Base-by-base conservation (phyloP, 108 stramenopile species). In the Cyclostephanos tholiformis region DNA sequence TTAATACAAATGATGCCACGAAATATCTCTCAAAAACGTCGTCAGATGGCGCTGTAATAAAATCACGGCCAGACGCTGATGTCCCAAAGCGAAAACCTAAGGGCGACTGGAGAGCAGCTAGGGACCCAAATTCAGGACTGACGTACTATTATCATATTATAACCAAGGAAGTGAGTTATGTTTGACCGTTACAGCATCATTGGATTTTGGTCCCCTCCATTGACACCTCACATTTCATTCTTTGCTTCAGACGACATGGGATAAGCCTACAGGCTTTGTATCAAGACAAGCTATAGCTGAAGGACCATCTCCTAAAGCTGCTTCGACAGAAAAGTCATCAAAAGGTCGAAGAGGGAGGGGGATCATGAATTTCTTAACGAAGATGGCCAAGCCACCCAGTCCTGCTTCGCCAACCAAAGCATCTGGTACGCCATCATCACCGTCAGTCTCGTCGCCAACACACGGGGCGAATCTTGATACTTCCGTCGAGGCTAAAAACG, bases 121-220 rank as follows among this genome's bases (percentile, higher is more conserved):
- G 62, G 4, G 89, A 91, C 65, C 76, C 74, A 11, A 82, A 71
- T 16, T 80, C 87, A 30, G 92, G 90, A 8, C 52, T 83, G 12
- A 85, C 79, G 0, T 93, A 93, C 64, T 93, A 88, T 72, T 93
- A 93, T 75, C 87, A 93, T 53, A 69, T 82, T 22, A 71, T 75
- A 50, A 89, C 92, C 19, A 74, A 87, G 38, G 84, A 87, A 63
- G 86, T 87, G 38, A 92, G 85, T 59, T 85, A 77, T 29, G 14
- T 32, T 23, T 58, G 6, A 7, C 50, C 41, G 53, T 44, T 41
- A 1, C 23, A 32, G 38, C 52, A 17, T 4, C 29, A 6, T 59
- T 26, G 10, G 27, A 12, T 55, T 58, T 58, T 53, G 17, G 29
- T 16, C 1, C 26, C 50, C 4, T 41, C 14, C 35, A 36, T 50